Evolutionary conservation across 371 early-diverging fungal genomes (phyloP), one percentile per base, ranked within the genome.

Genomic region (Batrachochytrium dendrobatidis): DNA sequence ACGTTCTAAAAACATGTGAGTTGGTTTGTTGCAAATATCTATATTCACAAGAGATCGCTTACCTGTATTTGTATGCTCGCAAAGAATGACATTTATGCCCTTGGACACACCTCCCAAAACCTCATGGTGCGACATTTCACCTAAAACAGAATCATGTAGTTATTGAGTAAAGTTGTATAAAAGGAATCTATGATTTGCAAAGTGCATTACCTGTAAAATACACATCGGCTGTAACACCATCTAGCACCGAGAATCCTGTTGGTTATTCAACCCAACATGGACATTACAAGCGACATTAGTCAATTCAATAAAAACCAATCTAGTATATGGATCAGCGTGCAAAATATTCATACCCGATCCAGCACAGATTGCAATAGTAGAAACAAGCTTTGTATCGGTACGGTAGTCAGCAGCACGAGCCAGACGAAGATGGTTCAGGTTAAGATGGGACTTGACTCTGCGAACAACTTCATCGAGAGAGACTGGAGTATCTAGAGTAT

Each of bases 291-390:
- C 20, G n/a, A 28, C 18, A 53, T 53, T 53, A 53, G 15, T 18
- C 34, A 29, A 25, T 28, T 7, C 22, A 7, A 15, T 20, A 20
- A 20, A 15, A 39, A 15, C 39, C 39, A 39, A 39, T 15, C 39
- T 20, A 39, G 39, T 39, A 15, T 20, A 39, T 20, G 39, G 39
- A 39, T 15, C 39, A 20, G 20, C 20, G 15, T 17, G 62, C 51
- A 35, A 62, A 35, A 78, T 51, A 31, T 58, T 61, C 17, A 66
- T 66, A 45, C 80, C 96, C 0, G 95, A 92, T 18, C 96, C 98
- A 3, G 95, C 95, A 71, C 97, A 98, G 44, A 96, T 90, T 17
- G 91, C 96, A 5, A 98, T 85, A 0, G 84, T 85, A 34, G 74
- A 64, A 46, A 94, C 59, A 20, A 44, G 43, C n/a, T 46, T 5